Conservation (phyloP, 352 stramenopile genomes). For the Stephanocyclus meneghinianus region DNA sequence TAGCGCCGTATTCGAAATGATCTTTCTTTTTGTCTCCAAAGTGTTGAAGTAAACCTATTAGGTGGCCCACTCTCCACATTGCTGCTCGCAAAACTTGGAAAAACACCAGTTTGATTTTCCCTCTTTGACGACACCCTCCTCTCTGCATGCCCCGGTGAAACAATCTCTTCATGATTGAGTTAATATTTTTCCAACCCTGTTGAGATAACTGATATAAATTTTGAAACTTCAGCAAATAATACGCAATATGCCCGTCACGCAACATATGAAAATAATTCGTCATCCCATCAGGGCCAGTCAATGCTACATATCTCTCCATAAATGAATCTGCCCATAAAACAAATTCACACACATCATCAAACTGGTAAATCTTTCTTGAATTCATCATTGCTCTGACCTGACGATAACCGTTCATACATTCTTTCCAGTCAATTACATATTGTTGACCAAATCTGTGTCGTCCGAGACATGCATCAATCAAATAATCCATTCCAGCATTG, state of each 20-base stretch:
- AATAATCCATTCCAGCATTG: not conserved
- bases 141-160: slow-evolving; percentile 9
- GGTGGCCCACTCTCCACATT: not conserved
- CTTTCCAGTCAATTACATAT: not conserved
- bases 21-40: not conserved
- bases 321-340: slow-evolving; percentile 1
- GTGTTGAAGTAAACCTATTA: not conserved
- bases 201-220: slow-evolving; percentile 20
- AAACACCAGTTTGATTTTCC: not conserved
- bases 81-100: not conserved
- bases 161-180: slow-evolving; percentile 10
- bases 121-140: not conserved
- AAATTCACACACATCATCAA: not conserved
- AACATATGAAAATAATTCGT: slow-evolving; percentile 32
- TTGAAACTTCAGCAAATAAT: slow-evolving; percentile 11
- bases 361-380: not conserved
- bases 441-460: not conserved
- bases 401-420: not conserved
- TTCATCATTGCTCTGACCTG: not conserved
- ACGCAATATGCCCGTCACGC: slow-evolving; percentile 7
- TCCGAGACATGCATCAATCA: slow-evolving; percentile 5
- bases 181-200: slow-evolving; percentile 27
- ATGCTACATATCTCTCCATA: slow-evolving; percentile 1
- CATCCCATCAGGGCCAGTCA: slow-evolving; percentile 21
- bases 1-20: not conserved